Evolutionary conservation across 2,329 filamentous ascomycete species (phyloP).

Genomic region (Beauveria australis): DNA sequence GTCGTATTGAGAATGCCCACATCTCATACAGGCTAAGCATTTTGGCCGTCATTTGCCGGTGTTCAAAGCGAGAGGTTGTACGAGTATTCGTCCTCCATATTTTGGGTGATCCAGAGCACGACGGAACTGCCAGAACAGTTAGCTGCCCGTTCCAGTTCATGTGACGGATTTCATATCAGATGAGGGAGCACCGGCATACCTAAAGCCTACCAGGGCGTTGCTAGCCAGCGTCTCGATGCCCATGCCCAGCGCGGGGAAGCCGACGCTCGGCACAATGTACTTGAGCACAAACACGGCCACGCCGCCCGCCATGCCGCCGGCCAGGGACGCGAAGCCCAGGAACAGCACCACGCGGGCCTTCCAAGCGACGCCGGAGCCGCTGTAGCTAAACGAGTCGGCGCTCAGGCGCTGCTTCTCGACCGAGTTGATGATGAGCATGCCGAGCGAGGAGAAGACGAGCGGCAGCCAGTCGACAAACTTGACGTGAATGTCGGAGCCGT

Average conservation of each 20-base stretch:
- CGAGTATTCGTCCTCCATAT: constrained; percentile 65
- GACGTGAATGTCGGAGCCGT: constrained; percentile 53
- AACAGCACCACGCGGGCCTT: constrained; percentile 62
- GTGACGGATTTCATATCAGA: not conserved
- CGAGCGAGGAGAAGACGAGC: constrained; percentile 56
- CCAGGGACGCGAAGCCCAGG: constrained; percentile 56
- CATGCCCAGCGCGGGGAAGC: constrained; percentile 55
- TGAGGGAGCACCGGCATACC: constrained; percentile 29
- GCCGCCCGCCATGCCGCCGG: constrained; percentile 60
- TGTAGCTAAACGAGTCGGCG: constrained; percentile 55
- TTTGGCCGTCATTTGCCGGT: not conserved
- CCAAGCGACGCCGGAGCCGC: constrained; percentile 56
- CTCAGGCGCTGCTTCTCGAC: constrained; percentile 59
- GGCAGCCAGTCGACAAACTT: constrained; percentile 64
- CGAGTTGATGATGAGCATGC: constrained; percentile 65
- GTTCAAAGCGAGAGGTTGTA: constrained; percentile 55
- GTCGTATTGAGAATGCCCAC: not conserved
- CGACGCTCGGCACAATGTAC: constrained; percentile 49
- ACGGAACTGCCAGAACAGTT: constrained; percentile 38
- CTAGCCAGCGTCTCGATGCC: constrained; percentile 59
- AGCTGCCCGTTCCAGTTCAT: not conserved
- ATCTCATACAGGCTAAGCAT: not conserved
- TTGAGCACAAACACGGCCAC: constrained; percentile 62
- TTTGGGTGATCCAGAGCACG: constrained; percentile 61
- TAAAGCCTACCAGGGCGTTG: constrained; percentile 55